These are phyloP conservation scores for Gossypium schwendimanii DNA, from an alignment of 441 rosid genomes.

Conservation along the genomic window DNA sequence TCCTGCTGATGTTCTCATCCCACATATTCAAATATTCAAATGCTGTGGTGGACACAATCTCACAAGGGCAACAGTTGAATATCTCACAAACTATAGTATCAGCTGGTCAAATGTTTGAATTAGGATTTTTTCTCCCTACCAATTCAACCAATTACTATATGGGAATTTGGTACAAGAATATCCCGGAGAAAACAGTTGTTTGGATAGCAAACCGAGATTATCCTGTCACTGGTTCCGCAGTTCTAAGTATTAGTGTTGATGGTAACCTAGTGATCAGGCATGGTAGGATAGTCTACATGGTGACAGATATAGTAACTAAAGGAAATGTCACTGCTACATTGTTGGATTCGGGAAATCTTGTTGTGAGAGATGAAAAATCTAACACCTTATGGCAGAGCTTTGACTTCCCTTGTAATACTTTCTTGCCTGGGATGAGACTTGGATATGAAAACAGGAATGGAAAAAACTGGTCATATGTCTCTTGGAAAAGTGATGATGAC, in stretches of 20 bases:
- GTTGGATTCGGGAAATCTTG: constrained; percentile 22
- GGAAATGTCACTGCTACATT: neutral
- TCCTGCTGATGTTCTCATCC: neutral
- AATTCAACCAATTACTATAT: neutral
- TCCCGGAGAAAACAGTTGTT: neutral
- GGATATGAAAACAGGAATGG: neutral
- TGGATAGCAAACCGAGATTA: constrained; percentile 14
- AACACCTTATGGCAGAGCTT: constrained; percentile 19
- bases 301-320: neutral
- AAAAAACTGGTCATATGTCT: neutral
- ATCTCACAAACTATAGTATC: neutral
- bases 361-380: constrained; percentile 7
- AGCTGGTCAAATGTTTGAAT: constrained; percentile 1
- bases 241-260: neutral
- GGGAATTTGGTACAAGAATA: constrained; percentile 2
- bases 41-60: neutral
- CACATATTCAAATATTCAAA: neutral
- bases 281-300: neutral
- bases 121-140: neutral
- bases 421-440: constrained; percentile 22
- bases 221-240: neutral
- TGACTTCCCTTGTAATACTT: constrained; percentile 15
- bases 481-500: constrained; percentile 16
- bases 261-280: neutral
- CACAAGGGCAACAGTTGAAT: neutral